Percentiles rank a stretch among this genome's conserved stretches.
Conservation (phyloP, 345 rosid species). For the Rhizophora apiculata region DNA sequence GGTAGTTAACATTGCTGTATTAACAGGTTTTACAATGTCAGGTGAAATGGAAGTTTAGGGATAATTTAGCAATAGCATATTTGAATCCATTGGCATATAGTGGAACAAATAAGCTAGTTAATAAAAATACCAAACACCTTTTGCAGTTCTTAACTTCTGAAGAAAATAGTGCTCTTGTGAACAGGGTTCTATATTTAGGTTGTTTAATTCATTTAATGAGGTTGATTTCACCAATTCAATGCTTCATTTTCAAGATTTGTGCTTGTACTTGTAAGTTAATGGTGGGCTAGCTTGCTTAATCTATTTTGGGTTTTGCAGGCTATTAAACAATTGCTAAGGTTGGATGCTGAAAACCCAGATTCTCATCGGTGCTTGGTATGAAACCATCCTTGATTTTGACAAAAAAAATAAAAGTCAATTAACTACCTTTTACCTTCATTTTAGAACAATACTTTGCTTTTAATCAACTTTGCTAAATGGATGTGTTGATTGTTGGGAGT, state of each 20-base stretch:
- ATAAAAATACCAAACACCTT: background rate
- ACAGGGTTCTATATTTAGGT: background rate
- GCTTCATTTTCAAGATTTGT: background rate
- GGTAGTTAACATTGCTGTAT: background rate
- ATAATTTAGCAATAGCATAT: background rate
- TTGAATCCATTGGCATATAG: background rate
- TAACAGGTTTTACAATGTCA: background rate
- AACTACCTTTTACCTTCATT: background rate
- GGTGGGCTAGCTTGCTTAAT: background rate
- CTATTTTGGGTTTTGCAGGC: constrained; percentile 44
- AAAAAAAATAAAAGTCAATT: background rate
- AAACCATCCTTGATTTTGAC: background rate
- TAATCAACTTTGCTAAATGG: background rate
- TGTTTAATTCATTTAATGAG: background rate
- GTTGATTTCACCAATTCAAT: too few species aligned
- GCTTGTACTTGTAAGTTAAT: background rate
- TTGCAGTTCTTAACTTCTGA: background rate
- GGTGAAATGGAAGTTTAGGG: background rate
- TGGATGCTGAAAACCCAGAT: constrained; percentile 85
- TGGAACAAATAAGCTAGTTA: constrained; percentile 2
- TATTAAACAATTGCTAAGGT: constrained; percentile 72
- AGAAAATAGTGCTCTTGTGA: background rate
- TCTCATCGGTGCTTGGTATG: constrained; percentile 86
- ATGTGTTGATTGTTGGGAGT: background rate
- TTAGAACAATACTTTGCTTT: background rate